Percentiles rank a stretch among this genome's conserved stretches.
Evolutionary conservation across 768 basidiomycete species (phyloP).

Genomic region (Dictyophora rubrovolvata): DNA sequence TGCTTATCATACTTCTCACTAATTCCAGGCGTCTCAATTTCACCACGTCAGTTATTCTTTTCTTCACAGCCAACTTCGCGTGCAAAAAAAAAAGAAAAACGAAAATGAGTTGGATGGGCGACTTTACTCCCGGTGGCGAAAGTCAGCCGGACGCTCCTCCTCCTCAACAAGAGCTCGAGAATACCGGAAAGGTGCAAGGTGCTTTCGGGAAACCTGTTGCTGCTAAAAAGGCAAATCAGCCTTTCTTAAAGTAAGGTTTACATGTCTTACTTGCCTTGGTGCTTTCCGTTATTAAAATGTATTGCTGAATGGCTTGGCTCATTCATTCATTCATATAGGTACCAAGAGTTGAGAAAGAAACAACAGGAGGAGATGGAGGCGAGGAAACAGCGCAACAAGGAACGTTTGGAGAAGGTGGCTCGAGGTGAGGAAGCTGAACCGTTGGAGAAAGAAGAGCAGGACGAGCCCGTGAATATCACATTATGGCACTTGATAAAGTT

Average conservation of each 20-base stretch:
- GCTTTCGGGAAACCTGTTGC: conserved; percentile 28
- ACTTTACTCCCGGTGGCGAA: background rate
- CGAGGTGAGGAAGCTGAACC: conserved; percentile 65
- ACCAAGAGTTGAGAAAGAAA: conserved; percentile 18
- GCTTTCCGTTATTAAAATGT: background rate
- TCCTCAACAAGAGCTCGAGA: background rate
- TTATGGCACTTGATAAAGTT: conserved; percentile 60
- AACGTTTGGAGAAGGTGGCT: conserved; percentile 62
- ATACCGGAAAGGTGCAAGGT: background rate
- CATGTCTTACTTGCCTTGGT: background rate
- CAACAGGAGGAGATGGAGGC: conserved; percentile 50
- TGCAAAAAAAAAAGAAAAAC: background rate
- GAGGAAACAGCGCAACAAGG: conserved; percentile 62
- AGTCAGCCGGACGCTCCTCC: background rate
- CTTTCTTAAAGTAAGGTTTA: conserved; percentile 5
- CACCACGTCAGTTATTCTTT: no score
- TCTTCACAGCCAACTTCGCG: no score
- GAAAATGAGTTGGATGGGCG: conserved; percentile 2
- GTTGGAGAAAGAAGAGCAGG: conserved; percentile 38
- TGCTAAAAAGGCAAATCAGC: conserved; percentile 5
- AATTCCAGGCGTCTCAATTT: no score
- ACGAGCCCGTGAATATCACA: conserved; percentile 58
- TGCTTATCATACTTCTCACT: no score
- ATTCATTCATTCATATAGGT: background rate
- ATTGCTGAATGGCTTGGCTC: background rate